These are phyloP conservation scores for Periglandula ipomoeae DNA, from an alignment of 2,329 filamentous ascomycete species.

Conservation along the genomic window DNA sequence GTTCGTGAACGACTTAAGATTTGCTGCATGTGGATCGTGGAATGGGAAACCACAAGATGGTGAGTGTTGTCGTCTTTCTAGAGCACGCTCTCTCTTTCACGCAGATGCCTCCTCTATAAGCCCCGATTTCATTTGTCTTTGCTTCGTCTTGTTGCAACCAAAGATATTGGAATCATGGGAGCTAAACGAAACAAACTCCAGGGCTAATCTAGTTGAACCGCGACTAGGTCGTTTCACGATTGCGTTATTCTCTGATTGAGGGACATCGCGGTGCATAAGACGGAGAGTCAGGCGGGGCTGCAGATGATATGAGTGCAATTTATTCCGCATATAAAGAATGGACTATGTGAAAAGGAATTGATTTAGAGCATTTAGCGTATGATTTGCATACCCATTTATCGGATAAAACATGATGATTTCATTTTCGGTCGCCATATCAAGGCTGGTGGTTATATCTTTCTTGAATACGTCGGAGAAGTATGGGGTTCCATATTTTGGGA, in stretches of 20 bases:
- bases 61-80: slow-evolving; percentile 36
- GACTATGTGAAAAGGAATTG: background rate
- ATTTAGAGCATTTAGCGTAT: background rate
- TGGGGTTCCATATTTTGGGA: too few species aligned
- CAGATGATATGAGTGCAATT: background rate
- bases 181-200: slow-evolving; percentile 7
- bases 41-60: slow-evolving; percentile 63
- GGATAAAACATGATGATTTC: background rate
- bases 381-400: background rate
- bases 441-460: too few species aligned
- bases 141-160: background rate
- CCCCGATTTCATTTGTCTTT: background rate
- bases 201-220: slow-evolving; percentile 18
- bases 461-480: too few species aligned
- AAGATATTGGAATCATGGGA: background rate
- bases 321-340: background rate
- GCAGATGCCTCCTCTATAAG: background rate
- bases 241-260: slow-evolving; percentile 23
- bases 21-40: slow-evolving; percentile 67
- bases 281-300: background rate
- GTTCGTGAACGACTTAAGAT: slow-evolving; percentile 78
- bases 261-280: background rate
- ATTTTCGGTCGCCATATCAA: background rate
- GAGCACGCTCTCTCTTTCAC: background rate
- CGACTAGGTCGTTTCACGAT: slow-evolving; percentile 21